Evolutionary conservation across 2,329 filamentous ascomycete genomes (phyloP), one percentile per base, ranked within the genome.

Genomic region (Thelonectria discophora): DNA sequence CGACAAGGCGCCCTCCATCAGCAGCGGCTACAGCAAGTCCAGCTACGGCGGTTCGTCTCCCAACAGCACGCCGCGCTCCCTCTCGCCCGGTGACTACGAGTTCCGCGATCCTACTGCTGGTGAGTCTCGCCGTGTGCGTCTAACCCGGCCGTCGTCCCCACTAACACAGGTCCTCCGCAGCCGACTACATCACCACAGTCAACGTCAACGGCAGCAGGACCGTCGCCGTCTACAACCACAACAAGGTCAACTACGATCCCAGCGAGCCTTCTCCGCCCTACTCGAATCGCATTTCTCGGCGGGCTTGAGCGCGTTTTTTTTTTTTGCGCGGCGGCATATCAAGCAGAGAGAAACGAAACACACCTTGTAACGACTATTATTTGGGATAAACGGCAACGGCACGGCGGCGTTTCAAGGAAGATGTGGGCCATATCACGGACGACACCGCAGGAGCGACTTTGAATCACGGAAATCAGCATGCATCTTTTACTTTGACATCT

Each of bases 71-170:
- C 67, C 73, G 52, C 65, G 68, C 42, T 73, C 73, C 30, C 60
- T 66, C 32, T 72, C 74, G 34, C 66, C 73, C 30, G 70, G 66
- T 30, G 69, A 67, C 34, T 71, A 71, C 59, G 69, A 67, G 40
- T 71, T 71, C 59, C 73, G 75, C 50, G 73, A 75, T 53, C 73
- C 77, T 61, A 71, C 66, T 63, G 71, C 76, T 60, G 60, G 74
- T 76, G 67, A 68, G 74, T 67, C 62, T 30, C 46, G 49, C 47
- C 52, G 30, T 21, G 10, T 54, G 42, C 18, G 56, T 37, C 58
- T 58, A 49, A 24, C 50, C 24, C 32, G 27, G 24, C 53, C 21
- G 3, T 24, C 30, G 30, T 48, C 42, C 58, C 64, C 52, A 58
- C 69, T 72, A 63, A 75, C 66, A 34, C 45, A 27, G 11, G n/a